A percentile compares a stretch with the other conserved stretches of the same genome.
phyloP scores from a whole-genome alignment of 305 asterid genomes.

The Fraxinus angustifolia region DNA sequence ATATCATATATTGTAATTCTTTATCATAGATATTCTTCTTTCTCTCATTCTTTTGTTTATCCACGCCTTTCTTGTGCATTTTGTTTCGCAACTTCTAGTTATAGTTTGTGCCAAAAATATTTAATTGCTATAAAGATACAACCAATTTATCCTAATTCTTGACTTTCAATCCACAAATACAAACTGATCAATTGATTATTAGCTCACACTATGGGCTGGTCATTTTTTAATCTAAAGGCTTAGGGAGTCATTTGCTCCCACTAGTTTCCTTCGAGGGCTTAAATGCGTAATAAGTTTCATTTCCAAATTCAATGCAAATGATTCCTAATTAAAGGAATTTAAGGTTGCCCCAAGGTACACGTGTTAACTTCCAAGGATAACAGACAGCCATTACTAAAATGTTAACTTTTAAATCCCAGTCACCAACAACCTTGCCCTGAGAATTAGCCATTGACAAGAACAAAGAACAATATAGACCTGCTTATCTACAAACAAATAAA shows the following conservation, averaged over 20 bases:
- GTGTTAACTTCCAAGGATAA: neutral
- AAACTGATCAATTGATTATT: neutral
- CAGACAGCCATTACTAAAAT: neutral
- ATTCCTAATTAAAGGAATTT: neutral
- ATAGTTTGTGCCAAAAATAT: neutral
- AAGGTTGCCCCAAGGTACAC: neutral
- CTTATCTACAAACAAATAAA: conserved; percentile 6
- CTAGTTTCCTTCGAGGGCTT: neutral
- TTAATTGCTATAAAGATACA: neutral
- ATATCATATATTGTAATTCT: neutral
- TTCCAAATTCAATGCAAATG: neutral
- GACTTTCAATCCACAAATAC: neutral
- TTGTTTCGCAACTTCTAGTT: neutral
- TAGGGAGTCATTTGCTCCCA: neutral
- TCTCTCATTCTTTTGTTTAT: neutral
- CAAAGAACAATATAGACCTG: neutral
- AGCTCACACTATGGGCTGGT: neutral
- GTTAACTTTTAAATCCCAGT: neutral
- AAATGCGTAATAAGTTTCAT: neutral
- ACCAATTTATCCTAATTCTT: neutral
- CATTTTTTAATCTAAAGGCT: neutral
- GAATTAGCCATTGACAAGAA: neutral
- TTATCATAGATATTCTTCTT: neutral
- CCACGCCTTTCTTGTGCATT: neutral
- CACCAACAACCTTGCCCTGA: neutral